Conservation (phyloP, 2,329 filamentous ascomycete species). For the Leptographium procerum region DNA sequence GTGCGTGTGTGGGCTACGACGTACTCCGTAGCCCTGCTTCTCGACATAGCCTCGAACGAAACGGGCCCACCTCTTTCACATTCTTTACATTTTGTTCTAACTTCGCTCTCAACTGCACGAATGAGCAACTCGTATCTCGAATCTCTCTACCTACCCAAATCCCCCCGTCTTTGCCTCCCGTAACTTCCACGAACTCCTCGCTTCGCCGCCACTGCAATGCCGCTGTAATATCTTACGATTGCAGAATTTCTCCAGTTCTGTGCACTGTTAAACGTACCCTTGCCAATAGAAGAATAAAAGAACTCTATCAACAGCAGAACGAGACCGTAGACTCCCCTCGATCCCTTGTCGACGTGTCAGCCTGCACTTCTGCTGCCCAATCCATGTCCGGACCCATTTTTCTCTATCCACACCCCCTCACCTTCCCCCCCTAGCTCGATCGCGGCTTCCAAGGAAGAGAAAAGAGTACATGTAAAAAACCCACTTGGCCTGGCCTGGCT, state of each 20-base stretch:
- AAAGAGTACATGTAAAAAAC: not conserved
- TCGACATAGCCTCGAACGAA: not conserved
- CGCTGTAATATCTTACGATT: not conserved
- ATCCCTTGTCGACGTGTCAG: conserved; percentile 14
- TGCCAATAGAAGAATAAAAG: conserved; percentile 2
- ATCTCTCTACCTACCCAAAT: not conserved
- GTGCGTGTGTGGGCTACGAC: not conserved
- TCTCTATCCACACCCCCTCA: not conserved
- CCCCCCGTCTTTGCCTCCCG: not conserved
- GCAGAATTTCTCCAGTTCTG: not conserved
- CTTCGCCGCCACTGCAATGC: not conserved
- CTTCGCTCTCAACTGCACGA: not conserved
- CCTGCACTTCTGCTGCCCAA: conserved; percentile 12
- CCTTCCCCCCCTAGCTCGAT: not conserved
- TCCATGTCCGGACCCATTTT: not conserved
- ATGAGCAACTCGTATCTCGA: no score
- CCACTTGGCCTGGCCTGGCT: conserved; percentile 1
- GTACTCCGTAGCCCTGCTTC: no score
- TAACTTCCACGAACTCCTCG: not conserved
- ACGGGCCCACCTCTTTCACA: not conserved
- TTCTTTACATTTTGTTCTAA: not conserved
- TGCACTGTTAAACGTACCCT: not conserved
- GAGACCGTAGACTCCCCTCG: not conserved
- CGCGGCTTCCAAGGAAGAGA: not conserved
- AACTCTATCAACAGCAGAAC: not conserved